Conservation (phyloP, 345 rosid species). For the Populus nigra region DNA sequence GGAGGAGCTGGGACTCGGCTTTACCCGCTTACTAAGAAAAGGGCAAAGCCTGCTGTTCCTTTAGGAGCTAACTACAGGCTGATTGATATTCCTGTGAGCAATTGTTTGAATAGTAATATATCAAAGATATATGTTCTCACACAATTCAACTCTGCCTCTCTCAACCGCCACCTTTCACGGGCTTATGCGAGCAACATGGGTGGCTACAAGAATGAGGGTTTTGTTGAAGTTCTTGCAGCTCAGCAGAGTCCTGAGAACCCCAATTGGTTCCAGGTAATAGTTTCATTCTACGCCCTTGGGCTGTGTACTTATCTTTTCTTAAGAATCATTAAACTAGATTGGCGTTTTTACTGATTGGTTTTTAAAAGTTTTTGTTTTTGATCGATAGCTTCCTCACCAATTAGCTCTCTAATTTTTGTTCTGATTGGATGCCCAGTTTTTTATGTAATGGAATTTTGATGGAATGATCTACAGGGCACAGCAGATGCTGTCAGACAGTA, state of each 20-base stretch:
- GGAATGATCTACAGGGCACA: conserved; percentile 60
- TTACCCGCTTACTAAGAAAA: conserved; percentile 91
- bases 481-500: conserved; percentile 98
- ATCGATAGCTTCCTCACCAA: no score
- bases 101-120: conserved; percentile 87
- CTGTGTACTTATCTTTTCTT: no score
- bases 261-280: conserved; percentile 87
- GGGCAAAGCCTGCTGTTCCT: conserved; percentile 97
- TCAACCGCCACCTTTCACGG: conserved; percentile 89
- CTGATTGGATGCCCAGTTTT: background rate
- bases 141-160: conserved; percentile 93
- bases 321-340: no score
- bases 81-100: conserved; percentile 95
- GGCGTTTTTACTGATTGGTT: no score
- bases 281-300: no score
- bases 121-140: conserved; percentile 94
- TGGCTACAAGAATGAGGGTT: conserved; percentile 95
- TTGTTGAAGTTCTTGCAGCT: conserved; percentile 98
- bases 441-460: conserved; percentile 3
- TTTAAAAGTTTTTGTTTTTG: no score
- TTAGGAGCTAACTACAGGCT: conserved; percentile 91
- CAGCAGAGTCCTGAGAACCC: conserved; percentile 98
- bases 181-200: conserved; percentile 98
- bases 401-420: background rate
- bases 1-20: conserved; percentile 96